Evolutionary conservation across 1,284 basidiomycete species (phyloP), one percentile per base, ranked within the genome.

Genomic region (Apiotrichum gamsii): DNA sequence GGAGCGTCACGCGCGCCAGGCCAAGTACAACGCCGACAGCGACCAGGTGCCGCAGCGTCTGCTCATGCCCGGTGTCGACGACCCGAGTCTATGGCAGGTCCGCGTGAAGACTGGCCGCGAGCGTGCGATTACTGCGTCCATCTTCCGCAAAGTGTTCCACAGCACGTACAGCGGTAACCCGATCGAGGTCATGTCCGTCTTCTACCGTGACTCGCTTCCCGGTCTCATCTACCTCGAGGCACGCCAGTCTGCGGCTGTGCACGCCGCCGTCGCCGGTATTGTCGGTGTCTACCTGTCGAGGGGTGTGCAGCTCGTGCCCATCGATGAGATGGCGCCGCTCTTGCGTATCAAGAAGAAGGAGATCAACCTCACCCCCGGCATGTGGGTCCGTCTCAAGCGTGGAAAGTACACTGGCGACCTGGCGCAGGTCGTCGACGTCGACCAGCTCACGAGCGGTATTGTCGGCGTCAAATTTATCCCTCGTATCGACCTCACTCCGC

Each of bases 171-270:
- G 56, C 10, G 82, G 81, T 39, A 80, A 78, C 39, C 87, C 90
- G 0, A 80, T 96, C 45, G 80, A 81, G 24, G 91, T 99, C 59
- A 77, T 87, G 41, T 93, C 94, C 6, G 89, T 89, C 2, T 98
- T 98, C 73, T 88, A 93, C 71, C 85, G 93, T 39, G 93, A 97
- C 68, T 94, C 93, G 2, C 77, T 99, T 3, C 84, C 87, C 0
- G 94, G 93, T 1, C 89, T 90, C 80, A 85, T 99, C 58, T 98
- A 96, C 68, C 83, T 98, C 47, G 94, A 99, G 72, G 90, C 94
- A 6, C 81, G 87, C 39, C 85, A 85, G 54, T 81, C 89, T 23
- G 84, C 88, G 49, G 83, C 91, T 61, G 94, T 97, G 50, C 81
- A 79, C 56, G 80, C 85, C 41, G 91, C 93, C 3, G 82, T 89